Evolutionary conservation across 139 green algal genomes (phyloP).

Genomic region (Closterium sp.): DNA sequence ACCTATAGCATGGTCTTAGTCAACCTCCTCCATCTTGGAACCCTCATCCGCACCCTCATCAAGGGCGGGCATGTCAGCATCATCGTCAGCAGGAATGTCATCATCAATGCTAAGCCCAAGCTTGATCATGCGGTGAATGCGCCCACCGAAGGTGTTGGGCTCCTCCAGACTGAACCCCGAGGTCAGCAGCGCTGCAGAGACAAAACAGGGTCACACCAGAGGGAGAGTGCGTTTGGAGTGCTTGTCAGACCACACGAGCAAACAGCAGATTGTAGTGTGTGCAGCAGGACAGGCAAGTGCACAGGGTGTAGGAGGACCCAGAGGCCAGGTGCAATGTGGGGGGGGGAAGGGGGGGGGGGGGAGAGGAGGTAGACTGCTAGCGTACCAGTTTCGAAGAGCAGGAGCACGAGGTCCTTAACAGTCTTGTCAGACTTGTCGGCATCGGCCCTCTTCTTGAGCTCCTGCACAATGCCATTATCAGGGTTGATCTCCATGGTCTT

Average conservation of each 20-base stretch:
- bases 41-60: conserved; percentile 93
- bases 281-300: too few relatives aligned
- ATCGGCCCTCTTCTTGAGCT: conserved; percentile 83
- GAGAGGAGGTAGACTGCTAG: not conserved
- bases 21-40: conserved; percentile 95
- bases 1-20: conserved; percentile 59
- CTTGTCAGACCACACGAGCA: too few relatives aligned
- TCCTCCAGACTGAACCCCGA: conserved; percentile 97
- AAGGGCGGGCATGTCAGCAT: conserved; percentile 83
- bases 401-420: conserved; percentile 97
- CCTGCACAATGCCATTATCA: conserved; percentile 93
- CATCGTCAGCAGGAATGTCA: conserved; percentile 56
- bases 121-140: conserved; percentile 99
- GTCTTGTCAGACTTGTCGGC: conserved; percentile 98
- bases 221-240: too few relatives aligned
- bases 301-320: too few relatives aligned
- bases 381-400: conserved; percentile 92
- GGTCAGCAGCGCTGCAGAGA: conserved; percentile 74
- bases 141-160: conserved; percentile 90
- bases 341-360: not conserved
- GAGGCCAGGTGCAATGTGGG: too few relatives aligned
- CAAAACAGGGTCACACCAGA: not conserved
- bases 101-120: conserved; percentile 97
- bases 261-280: too few relatives aligned
- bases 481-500: conserved; percentile 99